Conservation (phyloP, 345 rosid genomes). For the Arabidopsis suecica region DNA sequence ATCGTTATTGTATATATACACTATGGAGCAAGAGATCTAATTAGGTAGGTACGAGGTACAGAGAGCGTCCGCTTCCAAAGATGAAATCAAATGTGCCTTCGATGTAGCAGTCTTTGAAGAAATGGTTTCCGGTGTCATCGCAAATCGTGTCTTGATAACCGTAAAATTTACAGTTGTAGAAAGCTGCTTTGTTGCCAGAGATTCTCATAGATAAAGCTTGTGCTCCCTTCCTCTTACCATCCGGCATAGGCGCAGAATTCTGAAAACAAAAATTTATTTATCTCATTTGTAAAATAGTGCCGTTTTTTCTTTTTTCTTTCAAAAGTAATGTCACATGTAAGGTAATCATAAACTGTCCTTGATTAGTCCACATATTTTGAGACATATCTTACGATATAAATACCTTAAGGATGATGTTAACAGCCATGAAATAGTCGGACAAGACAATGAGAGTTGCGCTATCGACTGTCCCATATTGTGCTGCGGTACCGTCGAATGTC, state of each 20-base stretch:
- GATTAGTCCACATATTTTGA: neutral
- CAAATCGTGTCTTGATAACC: conserved; percentile 80
- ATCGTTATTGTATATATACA: neutral
- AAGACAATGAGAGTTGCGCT: conserved; percentile 66
- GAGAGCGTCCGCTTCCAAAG: conserved; percentile 68
- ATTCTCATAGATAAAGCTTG: conserved; percentile 67
- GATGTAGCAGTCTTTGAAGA: conserved; percentile 70
- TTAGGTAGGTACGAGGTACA: conserved; percentile 54
- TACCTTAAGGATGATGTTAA: conserved; percentile 59
- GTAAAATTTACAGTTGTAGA: conserved; percentile 57
- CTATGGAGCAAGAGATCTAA: neutral
- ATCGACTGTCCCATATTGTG: conserved; percentile 59
- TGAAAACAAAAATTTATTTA: conserved; percentile 13
- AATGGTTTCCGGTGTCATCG: conserved; percentile 70
- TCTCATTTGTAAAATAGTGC: neutral
- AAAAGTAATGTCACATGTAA: neutral
- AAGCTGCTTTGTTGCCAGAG: conserved; percentile 61
- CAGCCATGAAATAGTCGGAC: conserved; percentile 67
- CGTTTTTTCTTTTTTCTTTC: neutral
- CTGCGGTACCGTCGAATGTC: conserved; percentile 54
- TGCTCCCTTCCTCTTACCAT: conserved; percentile 47
- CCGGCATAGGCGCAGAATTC: conserved; percentile 69
- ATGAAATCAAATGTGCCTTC: conserved; percentile 85
- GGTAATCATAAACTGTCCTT: neutral
- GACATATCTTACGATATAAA: neutral